Evolutionary conservation across 148 eudicot species (phyloP), one percentile per base, ranked within the genome.

Genomic region (Diospyros kaki): DNA sequence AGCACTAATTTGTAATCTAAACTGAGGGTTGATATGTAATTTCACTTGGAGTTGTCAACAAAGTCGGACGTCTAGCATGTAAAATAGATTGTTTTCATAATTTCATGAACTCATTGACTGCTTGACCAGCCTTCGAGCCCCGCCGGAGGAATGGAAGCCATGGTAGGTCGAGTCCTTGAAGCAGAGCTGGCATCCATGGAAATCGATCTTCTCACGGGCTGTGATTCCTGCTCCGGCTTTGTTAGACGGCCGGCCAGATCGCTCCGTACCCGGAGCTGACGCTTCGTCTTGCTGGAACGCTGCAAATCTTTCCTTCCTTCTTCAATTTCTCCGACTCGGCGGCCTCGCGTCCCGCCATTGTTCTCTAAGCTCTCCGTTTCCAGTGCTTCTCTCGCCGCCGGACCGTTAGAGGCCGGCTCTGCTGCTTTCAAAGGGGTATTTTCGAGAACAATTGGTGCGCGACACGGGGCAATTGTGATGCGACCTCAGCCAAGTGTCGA

Each of bases 391-490:
- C 68, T 66, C 0, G 8, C 43, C 64, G 48, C 69, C 69, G 55
- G 65, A 63, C 67, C 38, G 9, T 63, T 66, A 69, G 17, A 77
- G 48, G 54, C 68, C 28, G 66, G 55, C 11, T 59, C 70, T 63
- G 5, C 13, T 12, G 46, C 14, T 38, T 69, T 75, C 18, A 45
- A 3, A 17, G 1, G 38, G 44, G n/a, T 66, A 48, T 52, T 0
- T 12, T 82, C 83, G 38, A 61, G 71, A 1, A 87, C 81, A 2
- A 90, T 62, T 0, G 87, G 87, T 2, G 95, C 89, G 3, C 95
- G 90, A 45, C 95, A 90, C 69, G 1, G 95, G 95, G 55, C 92
- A 90, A 46, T 83, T 90, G 73, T 75, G 82, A 63, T 88, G 92
- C 0, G 95, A 88, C 72, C 83, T 69, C 14, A 90, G 62, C 92